Base-by-base conservation (phyloP, 371 early-diverging fungal genomes). In the Mortierella sp. region DNA sequence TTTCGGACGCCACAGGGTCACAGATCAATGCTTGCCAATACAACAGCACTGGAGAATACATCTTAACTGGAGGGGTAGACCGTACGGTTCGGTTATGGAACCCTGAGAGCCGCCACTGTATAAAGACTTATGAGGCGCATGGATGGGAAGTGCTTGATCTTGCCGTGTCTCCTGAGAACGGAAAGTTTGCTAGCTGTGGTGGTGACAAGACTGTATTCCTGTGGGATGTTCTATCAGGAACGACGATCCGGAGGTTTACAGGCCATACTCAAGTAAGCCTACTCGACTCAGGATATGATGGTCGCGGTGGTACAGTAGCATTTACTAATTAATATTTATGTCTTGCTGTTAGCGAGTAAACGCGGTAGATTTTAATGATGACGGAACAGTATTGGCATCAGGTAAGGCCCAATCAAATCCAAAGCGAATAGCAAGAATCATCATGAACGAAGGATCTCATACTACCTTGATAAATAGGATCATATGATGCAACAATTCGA, bases 401-500 rank as follows among this genome's bases (percentile, higher is more conserved):
- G 94, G 88, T 87, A 84, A 49, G 66, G 17, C 2, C 17, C 43
- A 17, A n/a, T n/a, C 19, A 31, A 2, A 31, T 29, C 32, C 49
- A 32, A 26, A 35, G 13, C 17, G 12, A 28, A 37, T 3, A 47
- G 6, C 28, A 45, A 34, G 3, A 26, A 32, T 60, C 37, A 43
- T 19, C 49, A 43, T 29, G 3, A 17, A 10, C 23, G 7, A 3
- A 55, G n/a, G 28, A 15, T 29, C 37, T 34, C 32, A 34, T 62
- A 3, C 53, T 59, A 58, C 42, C 29, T 55, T 28, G 13, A 23
- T 10, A 28, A 60, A 37, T 51, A 87, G 95, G 95, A 3, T 96
- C 96, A 3, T 96, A 94, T 76, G 98, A 98, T 83, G 91, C 96
- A 4, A 92, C 95, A 0, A 93, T 98, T 29, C 86, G 94, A 40